Conservation (phyloP, 2,329 filamentous ascomycete species). For the Penicillium sp. region DNA sequence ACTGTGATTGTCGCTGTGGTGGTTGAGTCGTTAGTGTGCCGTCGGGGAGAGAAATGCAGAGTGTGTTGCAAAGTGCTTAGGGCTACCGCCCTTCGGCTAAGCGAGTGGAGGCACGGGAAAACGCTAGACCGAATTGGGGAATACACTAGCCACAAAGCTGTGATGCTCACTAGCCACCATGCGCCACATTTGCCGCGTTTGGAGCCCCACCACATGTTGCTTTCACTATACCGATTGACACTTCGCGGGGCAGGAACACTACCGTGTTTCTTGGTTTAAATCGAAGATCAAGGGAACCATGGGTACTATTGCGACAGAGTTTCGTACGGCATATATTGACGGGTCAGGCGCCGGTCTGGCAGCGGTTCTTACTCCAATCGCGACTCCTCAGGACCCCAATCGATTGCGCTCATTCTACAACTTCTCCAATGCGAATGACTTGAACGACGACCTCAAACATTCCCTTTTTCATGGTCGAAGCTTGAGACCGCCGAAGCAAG, state of each 20-base stretch:
- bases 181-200: conserved; percentile 2
- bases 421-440: conserved; percentile 60
- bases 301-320: conserved; percentile 68
- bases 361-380: conserved; percentile 65
- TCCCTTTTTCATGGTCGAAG: conserved; percentile 58
- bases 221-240: conserved; percentile 4
- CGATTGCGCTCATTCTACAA: conserved; percentile 65
- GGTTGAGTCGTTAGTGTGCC: conserved; percentile 37
- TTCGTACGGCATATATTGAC: conserved; percentile 60
- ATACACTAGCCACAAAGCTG: background rate
- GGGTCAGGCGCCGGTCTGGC: conserved; percentile 68
- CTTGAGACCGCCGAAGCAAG: conserved; percentile 55
- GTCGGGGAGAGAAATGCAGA: conserved; percentile 34
- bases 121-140: conserved; percentile 27
- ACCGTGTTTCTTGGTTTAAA: too few species aligned
- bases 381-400: conserved; percentile 56
- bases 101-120: conserved; percentile 26
- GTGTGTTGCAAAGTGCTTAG: conserved; percentile 41
- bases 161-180: conserved; percentile 11
- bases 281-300: conserved; percentile 43
- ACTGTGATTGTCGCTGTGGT: conserved; percentile 52
- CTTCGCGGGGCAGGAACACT: too few species aligned
- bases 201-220: conserved; percentile 5
- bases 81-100: conserved; percentile 44
- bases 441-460: conserved; percentile 65